Evolutionary conservation across 2,329 filamentous ascomycete genomes (phyloP).

Genomic region (Hypoxylon sp.): DNA sequence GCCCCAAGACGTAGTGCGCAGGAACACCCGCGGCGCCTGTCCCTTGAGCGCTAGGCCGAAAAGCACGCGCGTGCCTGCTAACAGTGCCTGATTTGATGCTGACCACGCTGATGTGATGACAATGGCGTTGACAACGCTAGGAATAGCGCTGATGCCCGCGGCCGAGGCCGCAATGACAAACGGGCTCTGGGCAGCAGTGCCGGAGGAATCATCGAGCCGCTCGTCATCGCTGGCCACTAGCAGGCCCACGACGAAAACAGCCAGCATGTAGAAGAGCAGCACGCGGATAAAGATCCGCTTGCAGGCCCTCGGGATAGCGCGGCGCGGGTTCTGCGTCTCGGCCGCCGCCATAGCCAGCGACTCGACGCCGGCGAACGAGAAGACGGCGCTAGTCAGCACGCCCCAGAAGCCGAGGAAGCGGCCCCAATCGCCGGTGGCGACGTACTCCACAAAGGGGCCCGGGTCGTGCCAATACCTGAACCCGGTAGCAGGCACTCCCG

Average conservation of each 20-base stretch:
- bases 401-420: constrained; percentile 72
- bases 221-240: constrained; percentile 67
- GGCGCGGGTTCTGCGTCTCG: constrained; percentile 65
- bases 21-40: constrained; percentile 69
- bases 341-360: constrained; percentile 67
- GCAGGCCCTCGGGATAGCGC: constrained; percentile 62
- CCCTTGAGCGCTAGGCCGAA: constrained; percentile 70
- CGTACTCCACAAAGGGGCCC: constrained; percentile 75
- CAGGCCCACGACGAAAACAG: constrained; percentile 69
- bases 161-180: constrained; percentile 79
- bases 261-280: constrained; percentile 69
- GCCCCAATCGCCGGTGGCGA: constrained; percentile 68
- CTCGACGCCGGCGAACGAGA: constrained; percentile 64
- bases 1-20: constrained; percentile 63
- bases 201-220: constrained; percentile 60
- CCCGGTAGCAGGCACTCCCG: constrained; percentile 69
- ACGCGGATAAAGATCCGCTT: constrained; percentile 69
- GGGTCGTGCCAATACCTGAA: constrained; percentile 78
- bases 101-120: constrained; percentile 80
- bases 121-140: constrained; percentile 80
- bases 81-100: constrained; percentile 74
- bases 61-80: constrained; percentile 69
- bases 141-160: constrained; percentile 75
- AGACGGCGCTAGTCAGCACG: constrained; percentile 61
- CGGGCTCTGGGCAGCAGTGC: constrained; percentile 64